Percentiles rank a stretch among this genome's conserved stretches.
phyloP scores from a whole-genome alignment of 1,284 basidiomycete genomes.

The Ustilago hordei region DNA sequence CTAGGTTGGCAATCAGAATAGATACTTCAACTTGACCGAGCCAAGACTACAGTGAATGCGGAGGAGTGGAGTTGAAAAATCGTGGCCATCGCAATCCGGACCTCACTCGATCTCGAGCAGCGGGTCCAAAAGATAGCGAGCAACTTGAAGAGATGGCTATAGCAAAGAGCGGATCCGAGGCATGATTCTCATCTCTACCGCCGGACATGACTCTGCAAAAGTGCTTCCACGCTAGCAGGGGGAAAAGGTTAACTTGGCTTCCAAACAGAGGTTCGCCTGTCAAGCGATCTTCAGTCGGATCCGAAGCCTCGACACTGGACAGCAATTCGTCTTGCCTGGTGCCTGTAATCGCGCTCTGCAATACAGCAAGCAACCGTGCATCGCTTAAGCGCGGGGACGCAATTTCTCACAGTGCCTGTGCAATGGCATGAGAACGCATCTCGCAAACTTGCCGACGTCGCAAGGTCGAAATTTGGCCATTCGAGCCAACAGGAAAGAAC shows the following conservation, averaged over 20 bases:
- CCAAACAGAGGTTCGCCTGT: neutral
- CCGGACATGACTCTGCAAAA: neutral
- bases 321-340: neutral
- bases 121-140: neutral
- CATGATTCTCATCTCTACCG: neutral
- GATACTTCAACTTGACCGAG: no score
- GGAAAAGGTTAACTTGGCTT: neutral
- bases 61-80: neutral
- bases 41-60: neutral
- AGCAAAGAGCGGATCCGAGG: neutral
- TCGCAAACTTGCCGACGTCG: neutral
- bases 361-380: neutral
- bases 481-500: neutral
- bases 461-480: neutral
- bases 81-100: neutral
- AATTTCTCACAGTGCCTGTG: neutral
- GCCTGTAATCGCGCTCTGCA: neutral
- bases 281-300: slow-evolving; percentile 1
- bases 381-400: neutral
- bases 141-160: neutral
- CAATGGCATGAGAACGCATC: neutral
- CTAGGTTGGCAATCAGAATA: no score
- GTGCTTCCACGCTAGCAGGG: neutral
- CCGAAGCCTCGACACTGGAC: neutral
- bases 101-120: neutral